Percentiles rank a stretch among this genome's conserved stretches.
Conservation (phyloP, 352 stramenopile genomes). For the Pythium phragmiticola region DNA sequence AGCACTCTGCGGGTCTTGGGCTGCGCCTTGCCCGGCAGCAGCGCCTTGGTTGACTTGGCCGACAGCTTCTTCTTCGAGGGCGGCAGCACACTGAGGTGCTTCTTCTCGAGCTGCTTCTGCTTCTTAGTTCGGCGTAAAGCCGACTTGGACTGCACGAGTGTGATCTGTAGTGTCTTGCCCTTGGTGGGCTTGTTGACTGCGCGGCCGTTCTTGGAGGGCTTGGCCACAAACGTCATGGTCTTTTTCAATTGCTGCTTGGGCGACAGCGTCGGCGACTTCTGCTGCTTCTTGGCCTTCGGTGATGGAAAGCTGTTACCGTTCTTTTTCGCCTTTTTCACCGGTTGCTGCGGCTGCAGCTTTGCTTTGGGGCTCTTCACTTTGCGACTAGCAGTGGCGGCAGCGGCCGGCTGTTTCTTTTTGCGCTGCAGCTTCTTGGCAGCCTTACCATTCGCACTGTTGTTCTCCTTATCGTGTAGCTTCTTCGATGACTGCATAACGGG, state of each 20-base stretch:
- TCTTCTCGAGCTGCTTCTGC: constrained; percentile 9
- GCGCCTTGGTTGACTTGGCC: constrained; percentile 13
- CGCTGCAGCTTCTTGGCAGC: constrained; percentile 13
- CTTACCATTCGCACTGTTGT: constrained; percentile 6
- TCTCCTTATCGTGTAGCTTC: constrained; percentile 13
- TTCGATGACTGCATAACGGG: constrained; percentile 7
- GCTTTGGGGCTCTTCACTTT: constrained; percentile 21
- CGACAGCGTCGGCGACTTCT: constrained; percentile 23
- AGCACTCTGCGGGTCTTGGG: constrained; percentile 29
- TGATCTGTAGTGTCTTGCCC: constrained; percentile 29
- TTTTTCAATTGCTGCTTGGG: constrained; percentile 25
- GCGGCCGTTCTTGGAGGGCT: constrained; percentile 14
- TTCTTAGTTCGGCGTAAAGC: constrained; percentile 23
- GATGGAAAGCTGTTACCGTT: constrained; percentile 1
- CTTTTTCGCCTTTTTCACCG: constrained; percentile 7
- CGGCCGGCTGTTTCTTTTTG: constrained; percentile 18
- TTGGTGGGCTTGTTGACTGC: constrained; percentile 19
- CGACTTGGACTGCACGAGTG: constrained; percentile 21
- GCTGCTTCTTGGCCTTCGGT: constrained; percentile 12
- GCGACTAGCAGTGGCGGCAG: neutral
- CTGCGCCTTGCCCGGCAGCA: constrained; percentile 40
- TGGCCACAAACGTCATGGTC: constrained; percentile 8
- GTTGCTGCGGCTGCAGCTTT: constrained; percentile 5
- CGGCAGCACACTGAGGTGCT: neutral
- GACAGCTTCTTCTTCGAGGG: neutral